phyloP scores from a whole-genome alignment of 139 green algal genomes.

The Chlamydomonas applanata region DNA sequence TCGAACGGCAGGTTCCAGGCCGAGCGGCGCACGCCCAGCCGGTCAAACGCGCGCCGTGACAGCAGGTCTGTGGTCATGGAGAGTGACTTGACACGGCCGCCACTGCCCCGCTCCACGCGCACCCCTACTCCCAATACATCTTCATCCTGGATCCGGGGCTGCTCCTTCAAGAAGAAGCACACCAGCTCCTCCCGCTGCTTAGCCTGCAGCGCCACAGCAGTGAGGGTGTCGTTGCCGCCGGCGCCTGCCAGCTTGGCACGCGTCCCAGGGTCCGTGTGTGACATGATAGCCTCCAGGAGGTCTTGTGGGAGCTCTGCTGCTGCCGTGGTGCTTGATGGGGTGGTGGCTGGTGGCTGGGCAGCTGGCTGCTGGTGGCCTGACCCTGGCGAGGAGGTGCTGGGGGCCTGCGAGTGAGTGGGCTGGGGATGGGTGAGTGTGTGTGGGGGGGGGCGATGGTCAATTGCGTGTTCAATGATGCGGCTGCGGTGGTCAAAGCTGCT shows the following conservation, averaged over 20 bases:
- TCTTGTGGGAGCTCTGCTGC: neutral
- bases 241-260: neutral
- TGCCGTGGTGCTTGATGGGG: neutral
- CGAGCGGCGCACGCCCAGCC: slow-evolving; percentile 11
- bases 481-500: too few relatives aligned
- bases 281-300: neutral
- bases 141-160: neutral
- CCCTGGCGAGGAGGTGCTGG: too few relatives aligned
- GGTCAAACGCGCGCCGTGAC: slow-evolving; percentile 16
- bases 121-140: slow-evolving; percentile 26
- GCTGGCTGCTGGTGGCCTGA: too few relatives aligned
- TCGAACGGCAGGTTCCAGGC: slow-evolving; percentile 33
- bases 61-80: slow-evolving; percentile 20
- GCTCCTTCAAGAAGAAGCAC: slow-evolving; percentile 18
- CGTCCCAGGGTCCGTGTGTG: neutral
- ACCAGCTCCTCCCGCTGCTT: slow-evolving; percentile 7
- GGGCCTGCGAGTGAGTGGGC: too few relatives aligned
- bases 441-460: too few relatives aligned
- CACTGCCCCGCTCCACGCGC: neutral
- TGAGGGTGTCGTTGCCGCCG: neutral
- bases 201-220: slow-evolving; percentile 3
- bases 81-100: neutral
- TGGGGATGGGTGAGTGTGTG: too few relatives aligned
- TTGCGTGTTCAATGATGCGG: too few relatives aligned
- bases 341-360: too few relatives aligned